Base-by-base conservation (phyloP, 2,329 filamentous ascomycete genomes). In the Purpureocillium lavendulum region DNA sequence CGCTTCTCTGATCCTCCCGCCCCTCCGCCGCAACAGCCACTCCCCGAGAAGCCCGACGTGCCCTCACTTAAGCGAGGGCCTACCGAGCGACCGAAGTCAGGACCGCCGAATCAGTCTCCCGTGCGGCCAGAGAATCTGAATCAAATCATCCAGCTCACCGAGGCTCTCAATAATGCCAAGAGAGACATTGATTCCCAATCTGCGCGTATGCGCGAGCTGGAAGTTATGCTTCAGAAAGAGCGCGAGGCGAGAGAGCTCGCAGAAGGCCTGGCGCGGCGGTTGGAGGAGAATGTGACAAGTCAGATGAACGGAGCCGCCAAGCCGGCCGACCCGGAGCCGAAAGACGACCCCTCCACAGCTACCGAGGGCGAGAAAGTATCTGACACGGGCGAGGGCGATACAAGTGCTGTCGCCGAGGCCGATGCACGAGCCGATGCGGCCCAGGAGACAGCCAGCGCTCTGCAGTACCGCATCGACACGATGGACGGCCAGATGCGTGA, bases 1-100 rank as follows among this genome's bases (percentile, higher is more conserved):
- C 77, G 88, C 38, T 97, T 96, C 58, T 92, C 87, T 1, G 89
- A 96, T 42, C 90, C 90, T 37, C 90, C 90, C 4, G 90, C 89
- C 16, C 90, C 90, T 7, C 90, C 90, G 18, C 90, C 90, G 21
- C 88, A 94, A 50, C 89, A 94, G 51, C 90, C 90, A 12, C 69
- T 97, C 6, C 90, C 90, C 1, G 89, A 96, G 57, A 96, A 96
- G 59, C 90, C 90, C 0, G 87, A 94, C 60, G 77, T 73, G 0
- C 77, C 81, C 1, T 77, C 86, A 1, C 61, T 95, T 24, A 88
- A 86, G 56, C 77, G 88, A 40, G 73, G 73, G 4, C 80, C 85
- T 18, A 89, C 84, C 0, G 87, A 94, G 48, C 79, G 83, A 41
- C 74, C 82, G 8, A 86, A 82, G 55, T 66, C 71, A 1, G 61